These are phyloP conservation scores for Aspergillus niger DNA, from an alignment of 2,329 filamentous ascomycete genomes.

Conservation along the genomic window DNA sequence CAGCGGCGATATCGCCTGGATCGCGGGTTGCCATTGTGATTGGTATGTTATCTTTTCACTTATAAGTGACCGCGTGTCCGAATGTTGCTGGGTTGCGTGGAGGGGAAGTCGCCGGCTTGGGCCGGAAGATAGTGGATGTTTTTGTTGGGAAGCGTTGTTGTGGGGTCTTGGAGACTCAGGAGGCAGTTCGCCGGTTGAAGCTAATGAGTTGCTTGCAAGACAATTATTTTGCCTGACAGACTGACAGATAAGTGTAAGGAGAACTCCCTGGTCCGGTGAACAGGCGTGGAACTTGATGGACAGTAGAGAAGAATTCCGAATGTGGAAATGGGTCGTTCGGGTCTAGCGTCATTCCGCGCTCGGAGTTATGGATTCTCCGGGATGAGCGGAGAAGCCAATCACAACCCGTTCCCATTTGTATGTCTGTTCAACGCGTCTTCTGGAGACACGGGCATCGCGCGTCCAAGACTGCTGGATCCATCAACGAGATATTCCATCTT, in stretches of 20 bases:
- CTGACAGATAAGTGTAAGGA: neutral
- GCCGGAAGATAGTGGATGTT: neutral
- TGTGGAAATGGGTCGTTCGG: constrained; percentile 17
- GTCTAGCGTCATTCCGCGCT: constrained; percentile 12
- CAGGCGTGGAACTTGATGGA: neutral
- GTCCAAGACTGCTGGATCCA: neutral
- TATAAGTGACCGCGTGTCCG: constrained; percentile 3
- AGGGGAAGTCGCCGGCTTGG: neutral
- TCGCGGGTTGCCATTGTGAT: constrained; percentile 29
- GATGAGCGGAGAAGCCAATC: constrained; percentile 11
- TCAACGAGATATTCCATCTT: neutral
- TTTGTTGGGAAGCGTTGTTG: neutral
- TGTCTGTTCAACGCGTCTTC: constrained; percentile 8
- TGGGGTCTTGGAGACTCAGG: neutral
- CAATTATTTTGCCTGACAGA: neutral
- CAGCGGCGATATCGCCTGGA: constrained; percentile 25
- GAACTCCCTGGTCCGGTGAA: neutral
- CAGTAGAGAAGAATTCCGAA: constrained; percentile 13
- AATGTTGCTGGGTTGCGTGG: constrained; percentile 6
- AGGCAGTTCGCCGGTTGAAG: neutral
- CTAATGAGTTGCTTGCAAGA: neutral
- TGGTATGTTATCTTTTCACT: neutral
- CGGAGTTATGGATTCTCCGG: constrained; percentile 14
- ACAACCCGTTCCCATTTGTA: neutral
- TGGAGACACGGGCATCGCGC: neutral